These are phyloP conservation scores for Solanum hybrid DNA, from an alignment of 305 asterid species.

Conservation along the genomic window DNA sequence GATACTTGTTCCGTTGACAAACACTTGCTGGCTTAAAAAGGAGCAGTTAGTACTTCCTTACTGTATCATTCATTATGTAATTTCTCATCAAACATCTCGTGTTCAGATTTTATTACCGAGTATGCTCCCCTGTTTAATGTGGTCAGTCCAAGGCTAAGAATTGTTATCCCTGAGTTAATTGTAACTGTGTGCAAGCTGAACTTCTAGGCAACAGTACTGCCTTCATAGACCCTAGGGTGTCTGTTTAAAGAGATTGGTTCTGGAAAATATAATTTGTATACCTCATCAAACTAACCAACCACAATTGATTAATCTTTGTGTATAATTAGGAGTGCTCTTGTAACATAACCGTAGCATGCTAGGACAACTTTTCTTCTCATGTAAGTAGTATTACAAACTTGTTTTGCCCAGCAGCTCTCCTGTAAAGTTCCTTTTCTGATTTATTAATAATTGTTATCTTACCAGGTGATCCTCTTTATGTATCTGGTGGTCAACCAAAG, in stretches of 20 bases:
- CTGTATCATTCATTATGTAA: not conserved
- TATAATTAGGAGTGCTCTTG: not conserved
- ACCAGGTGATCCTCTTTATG: conserved; percentile 89
- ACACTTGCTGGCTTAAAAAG: not conserved
- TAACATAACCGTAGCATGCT: not conserved
- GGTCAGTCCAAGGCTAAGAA: not conserved
- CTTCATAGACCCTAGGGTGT: not conserved
- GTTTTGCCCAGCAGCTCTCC: too few species aligned
- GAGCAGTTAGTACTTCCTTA: not conserved
- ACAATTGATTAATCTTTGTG: not conserved
- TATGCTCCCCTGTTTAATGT: not conserved
- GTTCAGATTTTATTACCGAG: not conserved
- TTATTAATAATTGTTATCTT: not conserved
- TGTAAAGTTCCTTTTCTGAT: conserved; percentile 3
- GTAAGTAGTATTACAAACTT: not conserved
- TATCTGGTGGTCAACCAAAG: conserved; percentile 66
- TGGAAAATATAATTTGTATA: not conserved
- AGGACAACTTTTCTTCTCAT: not conserved
- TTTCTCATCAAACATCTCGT: not conserved
- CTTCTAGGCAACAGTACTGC: not conserved
- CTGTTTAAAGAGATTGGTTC: not conserved
- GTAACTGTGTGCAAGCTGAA: not conserved
- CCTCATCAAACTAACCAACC: not conserved
- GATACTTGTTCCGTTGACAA: not conserved
- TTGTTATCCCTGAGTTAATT: not conserved